Percentiles rank a stretch among this genome's conserved stretches.
These are phyloP conservation scores for Tausonia pullulans DNA, from an alignment of 1,284 basidiomycete species.

Conservation along the genomic window DNA sequence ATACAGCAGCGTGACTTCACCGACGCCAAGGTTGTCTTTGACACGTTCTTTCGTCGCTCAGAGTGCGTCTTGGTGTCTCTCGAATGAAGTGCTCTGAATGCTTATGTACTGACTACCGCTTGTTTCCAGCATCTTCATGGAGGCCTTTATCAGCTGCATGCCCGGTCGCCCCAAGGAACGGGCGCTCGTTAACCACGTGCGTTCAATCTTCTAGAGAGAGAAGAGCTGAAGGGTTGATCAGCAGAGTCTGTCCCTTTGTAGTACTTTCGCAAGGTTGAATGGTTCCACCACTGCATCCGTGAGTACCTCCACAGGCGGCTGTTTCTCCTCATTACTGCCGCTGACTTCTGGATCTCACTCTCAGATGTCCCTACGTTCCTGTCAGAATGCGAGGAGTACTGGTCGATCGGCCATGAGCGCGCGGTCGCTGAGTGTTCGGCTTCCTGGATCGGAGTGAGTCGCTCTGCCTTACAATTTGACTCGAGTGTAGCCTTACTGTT, in stretches of 20 bases:
- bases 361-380: conserved; percentile 35
- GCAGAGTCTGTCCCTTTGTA: not conserved
- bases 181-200: conserved; percentile 30
- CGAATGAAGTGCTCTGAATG: too few relatives aligned
- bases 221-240: not conserved
- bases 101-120: too few relatives aligned
- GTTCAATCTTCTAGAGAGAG: conserved; percentile 12
- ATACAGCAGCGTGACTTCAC: not conserved
- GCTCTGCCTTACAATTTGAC: too few relatives aligned
- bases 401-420: conserved; percentile 29
- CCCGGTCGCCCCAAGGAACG: conserved; percentile 31
- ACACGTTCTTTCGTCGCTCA: conserved; percentile 11
- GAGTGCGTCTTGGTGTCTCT: not conserved
- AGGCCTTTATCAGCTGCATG: conserved; percentile 30
- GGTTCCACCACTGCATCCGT: conserved; percentile 35
- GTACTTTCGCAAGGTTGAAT: conserved; percentile 23
- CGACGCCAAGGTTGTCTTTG: conserved; percentile 2
- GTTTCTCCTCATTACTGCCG: not conserved
- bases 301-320: not conserved
- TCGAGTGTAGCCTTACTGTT: too few relatives aligned
- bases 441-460: conserved; percentile 6
- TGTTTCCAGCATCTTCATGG: conserved; percentile 23
- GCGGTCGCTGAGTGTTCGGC: conserved; percentile 17
- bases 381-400: conserved; percentile 33
- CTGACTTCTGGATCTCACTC: conserved; percentile 18